These are phyloP conservation scores for Bipolaris bicolor DNA, from an alignment of 2,329 filamentous ascomycete species.

Conservation along the genomic window DNA sequence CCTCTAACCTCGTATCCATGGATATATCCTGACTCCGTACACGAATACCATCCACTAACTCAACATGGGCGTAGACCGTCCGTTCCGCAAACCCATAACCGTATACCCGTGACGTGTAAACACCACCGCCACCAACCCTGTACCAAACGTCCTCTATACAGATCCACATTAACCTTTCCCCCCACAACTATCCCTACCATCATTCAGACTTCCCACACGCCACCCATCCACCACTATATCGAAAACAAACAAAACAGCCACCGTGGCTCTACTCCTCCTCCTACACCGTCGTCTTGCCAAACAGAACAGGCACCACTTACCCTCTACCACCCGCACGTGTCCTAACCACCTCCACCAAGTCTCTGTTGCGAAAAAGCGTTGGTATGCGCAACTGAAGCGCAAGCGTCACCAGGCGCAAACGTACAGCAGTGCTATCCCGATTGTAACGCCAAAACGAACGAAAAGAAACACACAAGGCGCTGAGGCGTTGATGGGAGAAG, in stretches of 20 bases:
- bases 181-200: no score
- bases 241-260: not conserved
- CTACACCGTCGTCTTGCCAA: not conserved
- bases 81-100: not conserved
- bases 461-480: not conserved
- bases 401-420: not conserved
- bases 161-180: not conserved
- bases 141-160: no score
- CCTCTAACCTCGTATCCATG: not conserved
- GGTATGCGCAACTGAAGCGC: not conserved
- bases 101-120: not conserved
- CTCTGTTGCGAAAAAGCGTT: no score
- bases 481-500: slow-evolving; percentile 7
- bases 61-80: not conserved
- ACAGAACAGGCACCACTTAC: not conserved
- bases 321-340: not conserved
- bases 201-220: not conserved
- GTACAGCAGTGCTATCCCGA: slow-evolving; percentile 3
- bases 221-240: not conserved
- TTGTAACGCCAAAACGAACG: not conserved
- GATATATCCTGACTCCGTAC: not conserved
- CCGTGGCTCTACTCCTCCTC: not conserved
- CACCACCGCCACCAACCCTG: not conserved
- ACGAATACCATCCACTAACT: not conserved
- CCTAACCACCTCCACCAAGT: not conserved